Percentiles rank a stretch among this genome's conserved stretches.
These are phyloP conservation scores for Haberlea rhodopensis DNA, from an alignment of 257 asterid genomes.

Conservation along the genomic window DNA sequence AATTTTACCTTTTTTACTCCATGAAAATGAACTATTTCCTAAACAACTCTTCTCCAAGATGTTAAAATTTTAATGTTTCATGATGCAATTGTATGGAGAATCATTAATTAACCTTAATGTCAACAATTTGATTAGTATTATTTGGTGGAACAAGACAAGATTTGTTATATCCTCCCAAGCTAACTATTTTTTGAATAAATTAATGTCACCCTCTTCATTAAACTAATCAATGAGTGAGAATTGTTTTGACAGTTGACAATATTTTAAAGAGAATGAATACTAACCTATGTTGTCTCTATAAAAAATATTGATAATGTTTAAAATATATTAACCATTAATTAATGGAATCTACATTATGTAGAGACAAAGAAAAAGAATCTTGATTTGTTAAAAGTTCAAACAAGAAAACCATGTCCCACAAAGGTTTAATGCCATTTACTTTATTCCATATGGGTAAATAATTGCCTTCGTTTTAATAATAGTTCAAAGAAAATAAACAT, in stretches of 20 bases:
- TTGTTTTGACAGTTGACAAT: background rate
- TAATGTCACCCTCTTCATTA: slow-evolving; percentile 10
- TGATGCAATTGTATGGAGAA: too few relatives aligned
- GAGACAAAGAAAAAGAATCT: slow-evolving; percentile 27
- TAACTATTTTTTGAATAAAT: slow-evolving; percentile 13
- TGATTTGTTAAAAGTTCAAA: slow-evolving; percentile 34
- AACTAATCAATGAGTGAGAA: background rate
- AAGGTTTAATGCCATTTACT: background rate
- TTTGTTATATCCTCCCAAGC: slow-evolving; percentile 26
- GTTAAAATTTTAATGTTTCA: too few relatives aligned
- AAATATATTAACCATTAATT: slow-evolving; percentile 18
- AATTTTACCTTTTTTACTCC: too few relatives aligned
- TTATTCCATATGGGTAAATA: too few relatives aligned
- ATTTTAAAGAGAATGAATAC: background rate
- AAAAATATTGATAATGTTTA: too few relatives aligned
- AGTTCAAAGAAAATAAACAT: too few relatives aligned
- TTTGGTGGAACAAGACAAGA: slow-evolving; percentile 4
- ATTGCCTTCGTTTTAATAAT: too few relatives aligned
- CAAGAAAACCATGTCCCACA: slow-evolving; percentile 17
- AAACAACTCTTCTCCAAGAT: too few relatives aligned
- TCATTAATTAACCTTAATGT: background rate
- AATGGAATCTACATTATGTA: slow-evolving; percentile 28
- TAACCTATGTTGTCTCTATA: too few relatives aligned
- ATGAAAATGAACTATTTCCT: too few relatives aligned
- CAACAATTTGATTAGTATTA: background rate